Evolutionary conservation across 1,284 basidiomycete species (phyloP).

Genomic region (Rhodotorula sp.): DNA sequence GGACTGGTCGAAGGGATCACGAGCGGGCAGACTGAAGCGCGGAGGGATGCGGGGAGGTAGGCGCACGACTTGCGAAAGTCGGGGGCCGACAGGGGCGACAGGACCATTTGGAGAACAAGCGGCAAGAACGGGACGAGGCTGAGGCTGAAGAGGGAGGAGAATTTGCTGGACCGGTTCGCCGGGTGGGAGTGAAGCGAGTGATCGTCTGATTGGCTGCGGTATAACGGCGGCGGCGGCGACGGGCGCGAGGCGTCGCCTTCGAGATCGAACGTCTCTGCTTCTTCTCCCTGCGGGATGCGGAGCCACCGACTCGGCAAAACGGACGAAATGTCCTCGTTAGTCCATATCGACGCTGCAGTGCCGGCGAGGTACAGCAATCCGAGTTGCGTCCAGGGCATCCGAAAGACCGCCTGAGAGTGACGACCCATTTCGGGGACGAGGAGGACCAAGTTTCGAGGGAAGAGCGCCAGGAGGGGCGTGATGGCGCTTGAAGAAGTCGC

Average conservation of each 20-base stretch:
- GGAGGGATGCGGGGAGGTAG: conserved; percentile 23
- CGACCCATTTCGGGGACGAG: conserved; percentile 8
- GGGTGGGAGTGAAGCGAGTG: background rate
- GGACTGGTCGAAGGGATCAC: background rate
- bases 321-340: conserved; percentile 3
- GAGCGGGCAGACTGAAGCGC: conserved; percentile 22
- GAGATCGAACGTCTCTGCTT: background rate
- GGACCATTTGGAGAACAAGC: conserved; percentile 10
- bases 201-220: background rate
- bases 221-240: background rate
- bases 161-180: background rate
- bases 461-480: conserved; percentile 3
- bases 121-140: conserved; percentile 31
- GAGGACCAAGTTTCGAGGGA: conserved; percentile 22
- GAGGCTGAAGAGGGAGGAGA: background rate
- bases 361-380: conserved; percentile 19
- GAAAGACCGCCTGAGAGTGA: background rate
- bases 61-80: conserved; percentile 16
- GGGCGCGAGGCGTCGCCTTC: background rate
- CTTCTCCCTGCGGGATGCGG: background rate
- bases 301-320: background rate
- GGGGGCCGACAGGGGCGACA: conserved; percentile 10
- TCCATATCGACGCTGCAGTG: background rate
- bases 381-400: conserved; percentile 28
- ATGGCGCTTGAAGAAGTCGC: background rate